A percentile compares a stretch with the other conserved stretches of the same genome.
Conservation (phyloP, 2,329 filamentous ascomycete genomes). For the Ophiostoma pallidulum region DNA sequence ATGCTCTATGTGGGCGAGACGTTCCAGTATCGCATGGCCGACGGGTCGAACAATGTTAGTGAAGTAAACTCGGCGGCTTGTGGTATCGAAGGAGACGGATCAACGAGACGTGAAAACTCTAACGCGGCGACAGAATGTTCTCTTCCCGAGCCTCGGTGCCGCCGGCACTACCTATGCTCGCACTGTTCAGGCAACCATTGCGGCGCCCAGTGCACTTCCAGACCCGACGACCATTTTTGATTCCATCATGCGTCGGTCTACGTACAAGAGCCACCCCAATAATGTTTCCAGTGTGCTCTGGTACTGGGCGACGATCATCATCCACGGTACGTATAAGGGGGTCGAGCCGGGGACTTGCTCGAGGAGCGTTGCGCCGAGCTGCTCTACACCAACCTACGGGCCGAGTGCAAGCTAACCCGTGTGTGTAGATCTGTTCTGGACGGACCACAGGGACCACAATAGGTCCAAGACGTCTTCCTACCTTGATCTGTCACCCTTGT, state of each 20-base stretch:
- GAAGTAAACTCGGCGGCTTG: neutral
- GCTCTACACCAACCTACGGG: too few species aligned
- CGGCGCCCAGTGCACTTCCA: slow-evolving; percentile 55
- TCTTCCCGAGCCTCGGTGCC: slow-evolving; percentile 55
- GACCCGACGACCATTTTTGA: slow-evolving; percentile 57
- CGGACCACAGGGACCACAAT: slow-evolving; percentile 49
- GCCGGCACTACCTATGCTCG: slow-evolving; percentile 60
- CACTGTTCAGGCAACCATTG: slow-evolving; percentile 48
- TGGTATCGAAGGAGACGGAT: too few species aligned
- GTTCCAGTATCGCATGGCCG: slow-evolving; percentile 56
- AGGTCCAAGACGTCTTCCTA: slow-evolving; percentile 62
- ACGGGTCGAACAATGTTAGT: slow-evolving; percentile 58
- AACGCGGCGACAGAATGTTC: slow-evolving; percentile 42
- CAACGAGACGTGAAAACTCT: too few species aligned
- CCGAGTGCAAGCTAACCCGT: too few species aligned
- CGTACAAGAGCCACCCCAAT: slow-evolving; percentile 54
- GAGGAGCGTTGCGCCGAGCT: too few species aligned
- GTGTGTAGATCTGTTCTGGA: slow-evolving; percentile 56
- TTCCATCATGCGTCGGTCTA: slow-evolving; percentile 45
- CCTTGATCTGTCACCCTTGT: slow-evolving; percentile 61
- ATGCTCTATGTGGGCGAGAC: slow-evolving; percentile 53
- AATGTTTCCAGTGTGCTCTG: slow-evolving; percentile 63
- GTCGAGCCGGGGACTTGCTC: too few species aligned
- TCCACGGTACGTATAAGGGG: slow-evolving; percentile 51
- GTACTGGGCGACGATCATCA: slow-evolving; percentile 65